Base-by-base conservation (phyloP, 352 stramenopile genomes). In the Nothophytophthora sp. region DNA sequence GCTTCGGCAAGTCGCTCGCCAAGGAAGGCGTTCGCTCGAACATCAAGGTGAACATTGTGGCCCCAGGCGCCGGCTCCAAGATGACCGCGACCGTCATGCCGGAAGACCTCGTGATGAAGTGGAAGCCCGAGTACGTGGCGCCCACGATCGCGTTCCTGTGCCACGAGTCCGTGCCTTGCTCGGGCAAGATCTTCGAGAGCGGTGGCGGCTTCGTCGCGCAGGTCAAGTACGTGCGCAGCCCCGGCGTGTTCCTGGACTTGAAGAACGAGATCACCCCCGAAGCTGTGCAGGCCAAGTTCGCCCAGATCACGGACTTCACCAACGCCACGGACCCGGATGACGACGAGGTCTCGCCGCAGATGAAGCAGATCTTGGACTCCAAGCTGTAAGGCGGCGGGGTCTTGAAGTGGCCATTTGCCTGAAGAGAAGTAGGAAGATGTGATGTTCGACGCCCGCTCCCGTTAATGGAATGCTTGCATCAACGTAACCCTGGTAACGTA, bases 1-100 rank as follows among this genome's bases (percentile, higher is more conserved):
- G 93, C 33, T 87, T 98, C 48, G 95, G 88, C 50, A 92, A 96
- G 63, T 86, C 96, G 41, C 68, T 98, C 28, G 88, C 88, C 28
- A 81, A 92, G 63, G 89, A 96, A 59, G 89, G 88, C 43, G 80
- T 64, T 27, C 65, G 70, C 32, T 54, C 67, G 19, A 95, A 95
- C 71, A 95, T 96, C 64, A 88, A 92, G 63, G 82, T 93, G 42
- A 97, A 97, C 76, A 78, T 90, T 32, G 85, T 97, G 8, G 80
- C 86, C 3, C 88, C 89, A 3, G 83, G 85, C 16, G 88, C 89
- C 22, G 86, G 84, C 33, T 95, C 84, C 40, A 79, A 82, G 63
- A 96, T 97, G 86, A 97, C 88, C 23, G 83, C 75, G 24, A 88
- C 75, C 4, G 49, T 97, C 39, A 90, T 96, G 75, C 88, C 81